These are phyloP conservation scores for Neurospora sp. DNA, from an alignment of 495 filamentous ascomycete species.

Conservation along the genomic window DNA sequence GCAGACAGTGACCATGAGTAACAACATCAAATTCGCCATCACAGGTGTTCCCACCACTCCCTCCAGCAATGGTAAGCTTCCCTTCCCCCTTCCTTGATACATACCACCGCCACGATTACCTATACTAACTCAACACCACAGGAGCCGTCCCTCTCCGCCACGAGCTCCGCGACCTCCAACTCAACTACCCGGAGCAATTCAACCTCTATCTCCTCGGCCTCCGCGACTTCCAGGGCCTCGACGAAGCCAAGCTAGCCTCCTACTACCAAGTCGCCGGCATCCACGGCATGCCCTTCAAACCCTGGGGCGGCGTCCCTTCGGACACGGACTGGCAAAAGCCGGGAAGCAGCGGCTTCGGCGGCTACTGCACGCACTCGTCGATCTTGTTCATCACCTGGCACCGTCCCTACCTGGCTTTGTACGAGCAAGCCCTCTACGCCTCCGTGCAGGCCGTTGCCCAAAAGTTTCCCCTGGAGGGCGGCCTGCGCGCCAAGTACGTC, in stretches of 20 bases:
- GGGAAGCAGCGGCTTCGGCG: constrained; percentile 25
- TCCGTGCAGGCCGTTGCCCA: constrained; percentile 41
- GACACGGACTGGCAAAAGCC: constrained; percentile 20
- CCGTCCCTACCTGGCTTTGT: constrained; percentile 49
- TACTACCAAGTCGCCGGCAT: constrained; percentile 35
- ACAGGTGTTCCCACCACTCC: constrained; percentile 20
- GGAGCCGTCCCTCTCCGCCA: constrained; percentile 19
- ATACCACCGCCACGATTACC: not conserved
- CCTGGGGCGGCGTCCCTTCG: constrained; percentile 28
- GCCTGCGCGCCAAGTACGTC: constrained; percentile 32
- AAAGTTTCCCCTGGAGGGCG: constrained; percentile 30
- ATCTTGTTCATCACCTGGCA: constrained; percentile 62
- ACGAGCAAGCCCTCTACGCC: constrained; percentile 49
- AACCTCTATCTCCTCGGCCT: constrained; percentile 21
- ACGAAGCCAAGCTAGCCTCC: constrained; percentile 11
- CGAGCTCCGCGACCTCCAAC: constrained; percentile 21
- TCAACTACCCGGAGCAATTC: constrained; percentile 23
- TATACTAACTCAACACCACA: not conserved
- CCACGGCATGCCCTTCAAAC: constrained; percentile 34
- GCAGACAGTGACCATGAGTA: constrained; percentile 7
- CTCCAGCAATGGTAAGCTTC: constrained; percentile 6
- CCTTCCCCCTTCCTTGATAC: not conserved
- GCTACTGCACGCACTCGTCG: constrained; percentile 57
- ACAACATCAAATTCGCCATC: constrained; percentile 12
- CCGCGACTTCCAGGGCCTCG: constrained; percentile 12